These are phyloP conservation scores for Cladosporium sp. DNA, from an alignment of 2,329 filamentous ascomycete species.

Conservation along the genomic window DNA sequence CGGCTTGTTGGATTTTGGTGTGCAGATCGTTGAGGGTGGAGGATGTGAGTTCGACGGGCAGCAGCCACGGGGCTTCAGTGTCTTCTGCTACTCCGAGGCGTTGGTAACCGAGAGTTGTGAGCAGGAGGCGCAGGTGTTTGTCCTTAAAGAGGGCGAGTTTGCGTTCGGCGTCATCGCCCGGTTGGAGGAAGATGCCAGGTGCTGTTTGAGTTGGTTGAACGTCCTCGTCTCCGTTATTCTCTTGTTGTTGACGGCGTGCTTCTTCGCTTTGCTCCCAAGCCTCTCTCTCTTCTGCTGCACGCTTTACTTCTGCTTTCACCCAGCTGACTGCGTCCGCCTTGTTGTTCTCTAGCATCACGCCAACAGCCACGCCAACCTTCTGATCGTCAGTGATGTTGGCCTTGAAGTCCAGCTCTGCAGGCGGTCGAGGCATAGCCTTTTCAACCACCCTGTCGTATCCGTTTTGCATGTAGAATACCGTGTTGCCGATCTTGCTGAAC, in stretches of 20 bases:
- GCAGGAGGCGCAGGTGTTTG: slow-evolving; percentile 76
- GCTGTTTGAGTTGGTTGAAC: slow-evolving; percentile 33
- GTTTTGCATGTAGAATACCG: slow-evolving; percentile 82
- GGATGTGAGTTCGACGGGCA: slow-evolving; percentile 63
- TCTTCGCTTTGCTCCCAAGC: slow-evolving; percentile 57
- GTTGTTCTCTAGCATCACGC: slow-evolving; percentile 73
- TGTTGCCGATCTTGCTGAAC: slow-evolving; percentile 85
- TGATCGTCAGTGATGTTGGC: slow-evolving; percentile 64
- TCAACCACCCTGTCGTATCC: slow-evolving; percentile 78
- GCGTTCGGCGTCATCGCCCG: slow-evolving; percentile 59
- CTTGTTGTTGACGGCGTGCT: slow-evolving; percentile 16
- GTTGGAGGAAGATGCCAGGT: slow-evolving; percentile 54
- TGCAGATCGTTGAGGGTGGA: slow-evolving; percentile 63
- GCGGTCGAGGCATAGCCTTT: slow-evolving; percentile 62
- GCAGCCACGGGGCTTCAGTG: slow-evolving; percentile 70
- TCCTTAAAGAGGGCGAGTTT: slow-evolving; percentile 82
- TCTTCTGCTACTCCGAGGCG: slow-evolving; percentile 65
- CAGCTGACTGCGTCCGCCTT: slow-evolving; percentile 73
- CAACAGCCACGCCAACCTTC: slow-evolving; percentile 69
- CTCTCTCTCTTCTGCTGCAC: slow-evolving; percentile 67
- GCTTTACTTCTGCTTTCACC: slow-evolving; percentile 68
- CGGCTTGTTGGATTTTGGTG: slow-evolving; percentile 70
- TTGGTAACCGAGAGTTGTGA: slow-evolving; percentile 70
- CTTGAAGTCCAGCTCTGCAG: slow-evolving; percentile 79
- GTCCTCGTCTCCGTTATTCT: slow-evolving; percentile 6